These are phyloP conservation scores for Fusarium falciforme DNA, from an alignment of 2,329 filamentous ascomycete species.

Conservation along the genomic window DNA sequence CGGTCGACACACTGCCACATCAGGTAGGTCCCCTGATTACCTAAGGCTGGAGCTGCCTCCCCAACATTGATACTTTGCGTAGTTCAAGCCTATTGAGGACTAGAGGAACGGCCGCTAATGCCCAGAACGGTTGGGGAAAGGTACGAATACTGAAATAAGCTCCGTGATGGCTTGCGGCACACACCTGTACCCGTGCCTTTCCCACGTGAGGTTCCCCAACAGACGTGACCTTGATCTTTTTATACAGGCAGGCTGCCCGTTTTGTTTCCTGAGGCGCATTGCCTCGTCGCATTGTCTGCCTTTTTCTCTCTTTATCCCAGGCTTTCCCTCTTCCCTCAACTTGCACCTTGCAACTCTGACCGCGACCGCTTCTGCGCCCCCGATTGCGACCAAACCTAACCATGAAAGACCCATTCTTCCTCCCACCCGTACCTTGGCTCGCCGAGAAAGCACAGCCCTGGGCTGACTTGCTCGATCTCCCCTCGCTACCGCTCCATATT, in stretches of 20 bases:
- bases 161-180: slow-evolving; percentile 15
- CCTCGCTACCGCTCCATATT: slow-evolving; percentile 78
- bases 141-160: slow-evolving; percentile 14
- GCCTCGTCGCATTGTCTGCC: slow-evolving; percentile 3
- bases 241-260: slow-evolving; percentile 1
- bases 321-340: not conserved
- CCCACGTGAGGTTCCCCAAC: slow-evolving; percentile 42
- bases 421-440: slow-evolving; percentile 69
- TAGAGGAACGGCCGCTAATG: not conserved
- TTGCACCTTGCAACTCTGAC: not conserved
- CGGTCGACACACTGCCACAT: slow-evolving; percentile 8
- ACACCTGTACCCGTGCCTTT: slow-evolving; percentile 34
- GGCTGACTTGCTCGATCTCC: slow-evolving; percentile 70
- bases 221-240: slow-evolving; percentile 26
- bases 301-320: slow-evolving; percentile 2
- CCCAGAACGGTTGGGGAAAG: not conserved
- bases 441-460: slow-evolving; percentile 69
- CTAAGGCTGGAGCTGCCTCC: slow-evolving; percentile 4
- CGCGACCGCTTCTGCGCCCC: not conserved
- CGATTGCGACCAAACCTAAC: slow-evolving; percentile 30
- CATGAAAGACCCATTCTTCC: slow-evolving; percentile 81
- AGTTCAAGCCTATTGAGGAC: not conserved
- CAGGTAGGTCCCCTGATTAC: slow-evolving; percentile 16
- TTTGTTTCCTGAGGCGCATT: slow-evolving; percentile 13
- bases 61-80: not conserved